Evolutionary conservation across 2,329 filamentous ascomycete species (phyloP), one percentile per base, ranked within the genome.

Genomic region (Purpureocillium takamizusanense): DNA sequence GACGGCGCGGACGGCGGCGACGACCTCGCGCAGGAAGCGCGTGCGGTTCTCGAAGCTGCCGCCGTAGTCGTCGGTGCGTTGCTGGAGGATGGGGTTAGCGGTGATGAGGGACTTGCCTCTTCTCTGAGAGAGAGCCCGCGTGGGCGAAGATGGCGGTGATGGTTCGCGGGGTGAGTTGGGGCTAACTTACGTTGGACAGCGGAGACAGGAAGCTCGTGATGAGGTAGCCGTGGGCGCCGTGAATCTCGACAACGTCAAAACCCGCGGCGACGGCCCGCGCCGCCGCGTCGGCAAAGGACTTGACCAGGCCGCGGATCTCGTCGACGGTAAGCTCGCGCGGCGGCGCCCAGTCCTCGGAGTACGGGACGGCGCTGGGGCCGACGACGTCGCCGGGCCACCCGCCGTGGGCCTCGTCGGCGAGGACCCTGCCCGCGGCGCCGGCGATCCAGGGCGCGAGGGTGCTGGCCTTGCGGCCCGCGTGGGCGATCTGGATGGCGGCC

Each of bases 401-500:
- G 38, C 67, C 66, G 13, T 61, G 53, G 25, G 58, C 69, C 38
- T 69, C 63, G 0, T 63, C 63, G 0, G 83, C 81, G 17, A 79
- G 57, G 31, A 50, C 76, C 41, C 55, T 57, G 56, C 35, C 72
- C 59, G 68, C 71, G 2, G 48, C 48, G 15, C 53, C 55, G 13
- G 50, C 51, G 70, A 86, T 60, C 82, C 83, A 90, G 1, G 76
- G 75, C 0, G 78, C 68, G 15, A 77, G 52, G 2, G 66, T 76
- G 56, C 68, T 74, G 2, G 74, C 78, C 59, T 84, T 84, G 40
- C 81, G 68, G 2, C 88, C 88, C 0, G 86, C 87, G 52, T 95
- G 88, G 1, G 67, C 85, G 4, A 94, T 70, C 65, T 95, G 88
- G 44, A 94, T 81, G 37, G 76, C 86, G 37, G 86, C 78, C 46